Percentiles rank a stretch among this genome's conserved stretches.
phyloP scores from a whole-genome alignment of 768 basidiomycete genomes.

The Mycena maculata region DNA sequence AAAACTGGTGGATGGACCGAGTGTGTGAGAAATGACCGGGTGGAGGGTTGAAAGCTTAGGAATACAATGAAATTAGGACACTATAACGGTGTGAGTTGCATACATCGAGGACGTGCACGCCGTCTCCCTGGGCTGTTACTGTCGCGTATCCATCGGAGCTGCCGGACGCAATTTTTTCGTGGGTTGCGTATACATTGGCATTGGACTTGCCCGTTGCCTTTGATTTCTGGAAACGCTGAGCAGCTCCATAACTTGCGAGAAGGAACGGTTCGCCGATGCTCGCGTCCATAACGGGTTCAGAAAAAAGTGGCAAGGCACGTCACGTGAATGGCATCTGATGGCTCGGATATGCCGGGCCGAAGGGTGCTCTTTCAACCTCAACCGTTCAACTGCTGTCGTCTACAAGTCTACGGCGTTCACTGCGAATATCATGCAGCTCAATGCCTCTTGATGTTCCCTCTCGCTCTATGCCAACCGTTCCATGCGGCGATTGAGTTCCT shows the following conservation, averaged over 20 bases:
- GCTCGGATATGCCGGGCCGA: no score
- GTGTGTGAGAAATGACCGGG: conserved; percentile 74
- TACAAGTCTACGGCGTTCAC: no score
- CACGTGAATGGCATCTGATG: not conserved
- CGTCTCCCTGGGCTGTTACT: conserved; percentile 77
- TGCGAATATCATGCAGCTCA: no score
- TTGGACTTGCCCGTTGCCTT: conserved; percentile 27
- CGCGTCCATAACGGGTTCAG: conserved; percentile 20
- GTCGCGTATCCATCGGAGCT: conserved; percentile 69
- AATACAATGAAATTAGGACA: not conserved
- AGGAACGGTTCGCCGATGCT: conserved; percentile 53
- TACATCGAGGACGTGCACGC: conserved; percentile 81
- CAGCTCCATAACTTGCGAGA: conserved; percentile 50
- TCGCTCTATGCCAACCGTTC: no score
- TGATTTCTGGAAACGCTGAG: conserved; percentile 34
- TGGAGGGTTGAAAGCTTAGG: conserved; percentile 72
- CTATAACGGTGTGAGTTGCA: conserved; percentile 35
- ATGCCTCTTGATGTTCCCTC: no score
- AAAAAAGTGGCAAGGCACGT: not conserved
- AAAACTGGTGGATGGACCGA: conserved; percentile 74
- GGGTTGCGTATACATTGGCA: conserved; percentile 49
- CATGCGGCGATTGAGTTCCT: no score
- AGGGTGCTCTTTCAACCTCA: no score
- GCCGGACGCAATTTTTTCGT: conserved; percentile 44
- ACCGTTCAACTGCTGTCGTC: no score